Percentiles rank a stretch among this genome's conserved stretches.
Conservation (phyloP, 768 basidiomycete species). For the Amanita muscaria region DNA sequence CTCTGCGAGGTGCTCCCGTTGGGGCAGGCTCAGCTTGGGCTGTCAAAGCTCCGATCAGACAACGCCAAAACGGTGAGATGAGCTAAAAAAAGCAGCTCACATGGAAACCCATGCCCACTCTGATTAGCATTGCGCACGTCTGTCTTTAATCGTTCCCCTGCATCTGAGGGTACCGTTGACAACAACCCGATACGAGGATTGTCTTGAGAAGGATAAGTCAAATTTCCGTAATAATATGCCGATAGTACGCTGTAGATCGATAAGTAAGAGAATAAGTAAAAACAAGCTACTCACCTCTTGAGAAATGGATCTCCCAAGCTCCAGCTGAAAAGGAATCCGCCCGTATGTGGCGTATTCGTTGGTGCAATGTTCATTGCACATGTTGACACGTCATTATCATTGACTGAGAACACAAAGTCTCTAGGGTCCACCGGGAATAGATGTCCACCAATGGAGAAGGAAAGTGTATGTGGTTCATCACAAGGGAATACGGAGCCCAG, state of each 20-base stretch:
- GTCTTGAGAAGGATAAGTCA: slow-evolving; percentile 58
- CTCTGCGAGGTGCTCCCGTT: neutral
- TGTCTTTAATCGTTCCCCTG: slow-evolving; percentile 23
- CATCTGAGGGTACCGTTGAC: slow-evolving; percentile 59
- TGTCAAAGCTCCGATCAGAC: neutral
- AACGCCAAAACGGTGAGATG: neutral
- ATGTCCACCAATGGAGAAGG: slow-evolving; percentile 61
- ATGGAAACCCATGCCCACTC: neutral
- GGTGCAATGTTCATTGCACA: slow-evolving; percentile 49
- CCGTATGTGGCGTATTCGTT: slow-evolving; percentile 53
- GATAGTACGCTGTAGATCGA: slow-evolving; percentile 42
- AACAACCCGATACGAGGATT: slow-evolving; percentile 62
- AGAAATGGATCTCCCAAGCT: slow-evolving; percentile 70
- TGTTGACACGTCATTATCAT: slow-evolving; percentile 24
- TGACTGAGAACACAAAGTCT: slow-evolving; percentile 48
- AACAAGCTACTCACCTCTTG: slow-evolving; percentile 41
- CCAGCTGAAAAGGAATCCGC: slow-evolving; percentile 67
- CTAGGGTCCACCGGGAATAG: slow-evolving; percentile 70
- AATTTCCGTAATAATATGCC: slow-evolving; percentile 65
- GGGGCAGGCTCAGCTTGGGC: neutral
- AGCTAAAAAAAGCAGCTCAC: neutral
- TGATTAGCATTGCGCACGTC: neutral
- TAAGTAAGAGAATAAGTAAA: neutral
- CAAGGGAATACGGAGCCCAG: slow-evolving; percentile 46
- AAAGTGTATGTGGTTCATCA: slow-evolving; percentile 48